Evolutionary conservation across 129 eudicot species (phyloP), one percentile per base, ranked within the genome.

Genomic region (Flaveria linearis): DNA sequence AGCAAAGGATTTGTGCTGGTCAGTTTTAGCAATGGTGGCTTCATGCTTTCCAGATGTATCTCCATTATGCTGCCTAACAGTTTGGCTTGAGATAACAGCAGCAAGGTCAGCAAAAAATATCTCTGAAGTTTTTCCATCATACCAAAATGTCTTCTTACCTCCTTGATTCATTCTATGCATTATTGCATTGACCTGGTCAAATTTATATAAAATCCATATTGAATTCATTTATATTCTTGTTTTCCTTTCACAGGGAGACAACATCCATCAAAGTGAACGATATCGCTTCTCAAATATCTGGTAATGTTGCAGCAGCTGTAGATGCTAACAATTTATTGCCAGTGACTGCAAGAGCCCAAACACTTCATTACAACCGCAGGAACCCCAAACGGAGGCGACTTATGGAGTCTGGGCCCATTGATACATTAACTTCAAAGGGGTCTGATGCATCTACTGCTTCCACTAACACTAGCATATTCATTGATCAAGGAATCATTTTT

Each of bases 1-100:
- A 86, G 98, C 98, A 2, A 93, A 93, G 78, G 88, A 93, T 73
- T 80, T 93, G 82, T 75, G 97, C 89, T 93, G 98, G 98, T 88
- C 98, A 36, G 78, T 93, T 77, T 83, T 93, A 82, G 97, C 98
- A 56, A 87, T 90, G 87, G 81, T 90, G 74, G 98, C 98, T 5
- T 87, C 98, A 43, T 93, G 97, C 82, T 93, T 93, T 79, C 89
- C 97, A 36, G 97, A 93, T 79, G 98, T 88, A 43, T 87, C 98
- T 73, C 85, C 97, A 15, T 78, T 93, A 76, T 84, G 97, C 67
- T 93, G 98, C 88, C 84, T 93, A 71, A 85, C 97, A 75, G 89
- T 85, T 68, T 93, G 98, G 98, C 88, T 93, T 68, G 98, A 93
- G 83, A 93, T 93, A 67, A 93, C 97, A 22, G 98, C 95, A 20